phyloP scores from a whole-genome alignment of 495 filamentous ascomycete genomes.

The Penicillium flavigenum region DNA sequence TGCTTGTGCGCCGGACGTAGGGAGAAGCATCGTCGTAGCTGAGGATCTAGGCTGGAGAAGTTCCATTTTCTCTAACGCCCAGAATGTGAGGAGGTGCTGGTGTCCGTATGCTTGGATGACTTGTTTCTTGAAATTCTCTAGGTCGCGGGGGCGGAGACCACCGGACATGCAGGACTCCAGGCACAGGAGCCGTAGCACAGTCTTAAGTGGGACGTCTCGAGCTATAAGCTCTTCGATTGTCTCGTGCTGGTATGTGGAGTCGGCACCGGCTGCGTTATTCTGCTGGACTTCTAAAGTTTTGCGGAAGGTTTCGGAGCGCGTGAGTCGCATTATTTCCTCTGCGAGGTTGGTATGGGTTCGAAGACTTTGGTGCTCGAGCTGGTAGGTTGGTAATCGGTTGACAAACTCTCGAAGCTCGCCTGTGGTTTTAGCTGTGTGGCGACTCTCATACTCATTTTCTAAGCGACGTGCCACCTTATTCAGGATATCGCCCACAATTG shows the following conservation, averaged over 20 bases:
- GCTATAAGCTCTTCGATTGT: constrained; percentile 91
- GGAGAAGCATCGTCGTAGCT: constrained; percentile 67
- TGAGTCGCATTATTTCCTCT: constrained; percentile 92
- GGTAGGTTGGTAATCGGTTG: constrained; percentile 83
- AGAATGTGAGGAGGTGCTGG: constrained; percentile 87
- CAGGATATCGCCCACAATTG: constrained; percentile 81
- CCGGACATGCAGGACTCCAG: constrained; percentile 87
- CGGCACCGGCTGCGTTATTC: constrained; percentile 87
- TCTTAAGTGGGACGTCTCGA: constrained; percentile 72
- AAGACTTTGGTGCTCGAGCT: constrained; percentile 88
- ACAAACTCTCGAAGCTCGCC: constrained; percentile 92
- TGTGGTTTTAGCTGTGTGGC: constrained; percentile 84
- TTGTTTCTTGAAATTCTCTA: constrained; percentile 84
- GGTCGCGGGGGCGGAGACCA: constrained; percentile 80
- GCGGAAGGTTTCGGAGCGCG: constrained; percentile 81
- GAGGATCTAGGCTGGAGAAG: constrained; percentile 72
- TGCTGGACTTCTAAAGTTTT: constrained; percentile 91
- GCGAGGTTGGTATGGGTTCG: constrained; percentile 88
- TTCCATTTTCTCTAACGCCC: constrained; percentile 85
- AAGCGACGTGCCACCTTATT: constrained; percentile 90
- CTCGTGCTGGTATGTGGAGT: constrained; percentile 84
- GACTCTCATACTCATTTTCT: constrained; percentile 82
- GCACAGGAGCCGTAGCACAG: constrained; percentile 81
- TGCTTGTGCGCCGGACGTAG: constrained; percentile 55
- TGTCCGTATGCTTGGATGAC: constrained; percentile 92